Base-by-base conservation (phyloP, 2,329 filamentous ascomycete genomes). In the Huntiella omanensis region DNA sequence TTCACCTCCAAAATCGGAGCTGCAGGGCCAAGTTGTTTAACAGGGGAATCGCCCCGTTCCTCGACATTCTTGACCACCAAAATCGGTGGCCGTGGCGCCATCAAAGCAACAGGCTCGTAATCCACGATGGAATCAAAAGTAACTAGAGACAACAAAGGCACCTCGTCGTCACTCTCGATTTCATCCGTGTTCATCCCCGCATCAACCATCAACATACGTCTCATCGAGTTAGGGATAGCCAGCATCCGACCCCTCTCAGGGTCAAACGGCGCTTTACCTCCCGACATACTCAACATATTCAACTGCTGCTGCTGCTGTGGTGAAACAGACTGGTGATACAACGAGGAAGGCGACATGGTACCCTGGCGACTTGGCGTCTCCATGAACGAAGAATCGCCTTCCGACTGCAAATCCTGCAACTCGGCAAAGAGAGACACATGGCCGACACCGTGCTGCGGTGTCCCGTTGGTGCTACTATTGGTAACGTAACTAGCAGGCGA, bases 361-460 rank as follows among this genome's bases (percentile, higher is more conserved):
- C 62, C 55, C 49, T 65, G 66, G 48, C 66, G 65, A 52, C 68
- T 71, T 19, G 75, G 75, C 28, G 73, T 77, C 19, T 64, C 69
- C 13, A 66, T 67, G 49, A 62, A 66, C 46, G 81, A 78, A 51
- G 80, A 79, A 50, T 84, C 82, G 51, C 84, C 83, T 53, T 81
- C 80, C 52, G 76, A 75, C 51, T 75, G 80, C 38, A 95, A 66
- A 53, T 85, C 83, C 45, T 82, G 84, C 37, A 98, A 71, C 61
- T 98, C 91, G 36, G 86, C 86, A 58, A 91, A 93, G 43, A 98
- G 67, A 56, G 82, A 96, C 64, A 94, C 83, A 12, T 75, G 71
- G 13, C 56, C 62, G 37, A 60, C 48, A 70, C 63, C 12, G 38
- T 61, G 60, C 48, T 70, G 64, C 7, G 73, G 66, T 3, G 70